A percentile compares a stretch with the other conserved stretches of the same genome.
Evolutionary conservation across 805 yeast genomes (phyloP).

Genomic region (Schizosaccharomyces japonicus): DNA sequence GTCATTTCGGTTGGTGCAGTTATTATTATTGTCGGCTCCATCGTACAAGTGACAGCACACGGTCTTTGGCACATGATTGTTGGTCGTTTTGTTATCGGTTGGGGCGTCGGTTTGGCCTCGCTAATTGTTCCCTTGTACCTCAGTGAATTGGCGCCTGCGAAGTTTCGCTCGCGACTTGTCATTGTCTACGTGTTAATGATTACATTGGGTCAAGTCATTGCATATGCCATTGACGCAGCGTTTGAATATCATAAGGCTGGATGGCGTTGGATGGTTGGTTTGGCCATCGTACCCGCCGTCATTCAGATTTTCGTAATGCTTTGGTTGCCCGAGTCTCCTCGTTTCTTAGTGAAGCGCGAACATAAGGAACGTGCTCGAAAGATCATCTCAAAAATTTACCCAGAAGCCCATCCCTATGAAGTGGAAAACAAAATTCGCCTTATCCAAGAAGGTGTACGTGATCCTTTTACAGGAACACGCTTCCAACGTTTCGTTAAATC

Average conservation of each 20-base stretch:
- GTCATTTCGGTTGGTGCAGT: constrained; percentile 63
- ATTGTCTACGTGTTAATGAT: constrained; percentile 71
- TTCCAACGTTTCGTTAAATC: constrained; percentile 12
- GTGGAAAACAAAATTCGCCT: constrained; percentile 6
- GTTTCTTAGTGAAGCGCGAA: constrained; percentile 58
- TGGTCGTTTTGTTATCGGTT: constrained; percentile 84
- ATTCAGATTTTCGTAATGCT: constrained; percentile 51
- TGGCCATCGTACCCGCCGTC: constrained; percentile 70
- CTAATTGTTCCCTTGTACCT: constrained; percentile 83
- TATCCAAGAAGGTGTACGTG: constrained; percentile 11
- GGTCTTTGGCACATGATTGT: constrained; percentile 75
- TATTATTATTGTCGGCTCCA: constrained; percentile 64
- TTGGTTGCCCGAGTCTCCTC: constrained; percentile 88
- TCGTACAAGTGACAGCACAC: constrained; percentile 58
- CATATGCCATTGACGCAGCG: constrained; percentile 86
- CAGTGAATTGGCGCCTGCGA: constrained; percentile 65
- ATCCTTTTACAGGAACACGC: constrained; percentile 10
- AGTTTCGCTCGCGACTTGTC: constrained; percentile 75
- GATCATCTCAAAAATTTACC: constrained; percentile 41
- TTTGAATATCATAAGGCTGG: constrained; percentile 50
- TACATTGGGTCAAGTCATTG: constrained; percentile 86
- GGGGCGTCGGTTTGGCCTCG: constrained; percentile 90
- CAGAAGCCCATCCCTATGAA: not conserved
- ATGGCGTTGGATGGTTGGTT: constrained; percentile 81
- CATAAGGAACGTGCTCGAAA: constrained; percentile 36